Evolutionary conservation across 805 yeast genomes (phyloP), one percentile per base, ranked within the genome.

Genomic region (Kuraishia piskuri): DNA sequence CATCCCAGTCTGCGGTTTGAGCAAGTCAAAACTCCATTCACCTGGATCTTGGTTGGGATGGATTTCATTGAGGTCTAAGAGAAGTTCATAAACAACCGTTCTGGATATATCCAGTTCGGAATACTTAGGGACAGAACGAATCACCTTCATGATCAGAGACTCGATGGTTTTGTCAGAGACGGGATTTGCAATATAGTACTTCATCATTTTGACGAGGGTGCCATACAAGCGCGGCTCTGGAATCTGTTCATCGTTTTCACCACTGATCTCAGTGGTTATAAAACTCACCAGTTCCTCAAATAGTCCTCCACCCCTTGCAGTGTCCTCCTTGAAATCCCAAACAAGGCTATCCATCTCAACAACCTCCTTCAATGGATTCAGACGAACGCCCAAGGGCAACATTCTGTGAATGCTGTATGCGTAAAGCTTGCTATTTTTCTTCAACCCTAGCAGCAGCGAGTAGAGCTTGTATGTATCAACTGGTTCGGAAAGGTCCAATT

Each of bases 181-280:
- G 49, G 83, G 81, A 0, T 83, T 85, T 6, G 80, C 78, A 2
- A 80, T 74, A 62, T 79, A 85, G 46, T 79, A 78, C 55, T 75
- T 77, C 52, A 86, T 61, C 49, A 84, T 57, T 21, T 68, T 69
- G 14, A 83, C 61, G 3, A 79, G 65, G 1, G 73, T 71, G 0
- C 71, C 63, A 55, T 68, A 73, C 54, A 60, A 50, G 17, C 50
- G 37, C 0, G 77, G 75, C 10, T 56, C 46, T 14, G 50, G 56
- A 12, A 54, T 49, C 2, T 31, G 17, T 17, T 23, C 25, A 12
- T 22, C 22, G 8, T 23, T 40, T 36, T 9, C 24, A 40, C 19
- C 10, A 14, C 47, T 7, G 23, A 61, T 31, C 23, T 55, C 57
- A 2, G 48, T 36, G 2, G 54, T 25, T 6, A 69, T 56, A 51